phyloP scores from a whole-genome alignment of 169 alveolate genomes.

The Cryptosporidium viatorum region DNA sequence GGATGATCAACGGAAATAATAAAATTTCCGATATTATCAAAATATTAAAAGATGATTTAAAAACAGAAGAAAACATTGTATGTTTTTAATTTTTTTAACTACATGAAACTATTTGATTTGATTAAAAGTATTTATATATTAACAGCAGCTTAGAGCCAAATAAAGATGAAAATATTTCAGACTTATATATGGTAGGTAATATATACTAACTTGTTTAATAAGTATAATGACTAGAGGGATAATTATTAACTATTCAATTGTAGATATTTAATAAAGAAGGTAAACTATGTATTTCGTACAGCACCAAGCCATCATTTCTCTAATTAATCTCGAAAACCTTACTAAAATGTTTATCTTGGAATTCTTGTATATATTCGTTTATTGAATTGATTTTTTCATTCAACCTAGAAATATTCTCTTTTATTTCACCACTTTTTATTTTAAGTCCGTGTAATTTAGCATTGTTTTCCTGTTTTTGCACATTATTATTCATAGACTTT shows the following conservation, averaged over 20 bases:
- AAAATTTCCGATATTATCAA: neutral
- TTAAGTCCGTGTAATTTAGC: slow-evolving; percentile 16
- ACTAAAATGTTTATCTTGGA: slow-evolving; percentile 39
- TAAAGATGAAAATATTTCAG: slow-evolving; percentile 42
- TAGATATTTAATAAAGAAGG: slow-evolving; percentile 21
- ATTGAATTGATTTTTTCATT: slow-evolving; percentile 3
- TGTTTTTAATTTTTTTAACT: neutral
- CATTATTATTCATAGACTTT: neutral
- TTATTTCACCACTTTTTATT: neutral
- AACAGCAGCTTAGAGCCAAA: slow-evolving; percentile 41
- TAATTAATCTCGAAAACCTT: slow-evolving; percentile 20
- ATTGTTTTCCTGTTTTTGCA: neutral
- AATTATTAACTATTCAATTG: neutral
- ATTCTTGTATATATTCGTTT: neutral
- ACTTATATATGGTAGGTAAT: slow-evolving; percentile 48
- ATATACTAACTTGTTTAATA: neutral
- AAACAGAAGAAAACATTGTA: slow-evolving; percentile 27
- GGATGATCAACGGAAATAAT: slow-evolving; percentile 11
- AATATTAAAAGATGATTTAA: neutral
- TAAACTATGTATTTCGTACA: slow-evolving; percentile 31
- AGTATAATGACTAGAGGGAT: neutral
- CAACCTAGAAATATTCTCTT: slow-evolving; percentile 10
- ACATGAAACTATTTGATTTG: neutral
- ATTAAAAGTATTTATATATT: slow-evolving; percentile 28
- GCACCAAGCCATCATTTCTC: slow-evolving; percentile 16